Percentiles rank a stretch among this genome's conserved stretches.
Evolutionary conservation across 1,139 yeast genomes (phyloP).

Genomic region (Dujonia santamariae): DNA sequence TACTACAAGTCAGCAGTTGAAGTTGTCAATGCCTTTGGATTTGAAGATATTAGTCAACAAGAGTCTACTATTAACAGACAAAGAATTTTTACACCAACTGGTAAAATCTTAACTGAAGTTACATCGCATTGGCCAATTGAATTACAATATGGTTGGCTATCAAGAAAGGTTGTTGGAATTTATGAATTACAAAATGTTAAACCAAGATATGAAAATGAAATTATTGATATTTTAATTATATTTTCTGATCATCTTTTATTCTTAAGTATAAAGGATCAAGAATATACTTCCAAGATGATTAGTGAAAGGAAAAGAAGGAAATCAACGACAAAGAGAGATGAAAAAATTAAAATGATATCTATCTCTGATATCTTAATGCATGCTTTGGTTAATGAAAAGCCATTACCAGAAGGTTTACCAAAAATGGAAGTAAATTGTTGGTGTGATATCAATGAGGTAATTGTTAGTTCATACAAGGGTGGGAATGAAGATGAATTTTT

Average conservation of each 20-base stretch:
- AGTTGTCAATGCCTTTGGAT: constrained; percentile 82
- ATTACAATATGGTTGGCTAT: constrained; percentile 84
- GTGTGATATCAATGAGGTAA: constrained; percentile 58
- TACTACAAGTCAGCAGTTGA: constrained; percentile 55
- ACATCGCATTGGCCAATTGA: constrained; percentile 87
- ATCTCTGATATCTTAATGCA: constrained; percentile 85
- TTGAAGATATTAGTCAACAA: constrained; percentile 26
- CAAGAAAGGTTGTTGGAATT: constrained; percentile 80
- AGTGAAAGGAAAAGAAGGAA: constrained; percentile 10
- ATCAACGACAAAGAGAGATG: not conserved
- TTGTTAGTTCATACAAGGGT: constrained; percentile 43
- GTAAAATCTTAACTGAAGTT: constrained; percentile 78
- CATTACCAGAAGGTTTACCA: constrained; percentile 62
- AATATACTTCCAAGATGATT: constrained; percentile 22
- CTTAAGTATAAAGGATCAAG: constrained; percentile 46
- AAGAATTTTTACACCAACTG: constrained; percentile 87
- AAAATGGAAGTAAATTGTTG: constrained; percentile 65
- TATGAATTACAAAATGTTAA: constrained; percentile 49
- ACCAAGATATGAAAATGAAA: constrained; percentile 19
- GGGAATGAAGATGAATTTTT: constrained; percentile 19
- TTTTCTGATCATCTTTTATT: constrained; percentile 80
- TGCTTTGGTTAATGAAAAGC: constrained; percentile 81
- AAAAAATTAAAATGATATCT: constrained; percentile 43
- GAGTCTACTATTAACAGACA: constrained; percentile 44
- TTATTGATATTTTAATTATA: constrained; percentile 59